Conservation (phyloP, 225 moss, liverwort and hornwort genomes). For the Neckera pumila region DNA sequence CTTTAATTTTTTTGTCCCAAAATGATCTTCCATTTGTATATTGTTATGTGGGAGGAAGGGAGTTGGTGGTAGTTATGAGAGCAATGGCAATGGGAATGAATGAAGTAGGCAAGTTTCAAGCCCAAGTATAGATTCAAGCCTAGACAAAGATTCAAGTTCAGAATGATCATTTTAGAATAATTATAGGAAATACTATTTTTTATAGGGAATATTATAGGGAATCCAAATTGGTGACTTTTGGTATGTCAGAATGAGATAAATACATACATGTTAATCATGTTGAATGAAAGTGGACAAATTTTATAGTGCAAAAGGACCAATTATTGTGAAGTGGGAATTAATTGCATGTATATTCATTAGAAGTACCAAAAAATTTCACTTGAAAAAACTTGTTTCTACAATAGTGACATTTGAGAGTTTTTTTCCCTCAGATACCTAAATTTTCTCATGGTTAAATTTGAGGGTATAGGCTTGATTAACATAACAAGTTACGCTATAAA, state of each 20-base stretch:
- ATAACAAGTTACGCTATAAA: no score
- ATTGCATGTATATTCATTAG: background rate
- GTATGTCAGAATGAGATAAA: background rate
- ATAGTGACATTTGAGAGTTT: background rate
- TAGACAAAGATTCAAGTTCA: background rate
- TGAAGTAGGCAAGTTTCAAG: background rate
- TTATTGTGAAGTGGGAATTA: background rate
- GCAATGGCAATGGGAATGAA: background rate
- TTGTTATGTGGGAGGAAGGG: background rate
- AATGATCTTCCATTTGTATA: background rate
- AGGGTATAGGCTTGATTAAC: background rate
- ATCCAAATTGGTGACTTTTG: background rate
- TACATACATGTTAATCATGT: background rate
- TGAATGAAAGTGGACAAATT: background rate
- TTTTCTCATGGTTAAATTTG: background rate
- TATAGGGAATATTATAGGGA: background rate
- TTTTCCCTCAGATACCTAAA: rapidly evolving
- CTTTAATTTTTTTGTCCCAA: background rate
- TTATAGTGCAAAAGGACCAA: background rate
- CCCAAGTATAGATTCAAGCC: background rate
- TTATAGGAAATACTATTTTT: rapidly evolving
- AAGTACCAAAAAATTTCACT: background rate
- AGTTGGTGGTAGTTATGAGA: background rate
- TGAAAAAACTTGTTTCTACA: rapidly evolving
- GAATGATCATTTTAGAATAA: background rate